Conservation (phyloP, 345 rosid genomes). For the Gossypium mustelinum region DNA sequence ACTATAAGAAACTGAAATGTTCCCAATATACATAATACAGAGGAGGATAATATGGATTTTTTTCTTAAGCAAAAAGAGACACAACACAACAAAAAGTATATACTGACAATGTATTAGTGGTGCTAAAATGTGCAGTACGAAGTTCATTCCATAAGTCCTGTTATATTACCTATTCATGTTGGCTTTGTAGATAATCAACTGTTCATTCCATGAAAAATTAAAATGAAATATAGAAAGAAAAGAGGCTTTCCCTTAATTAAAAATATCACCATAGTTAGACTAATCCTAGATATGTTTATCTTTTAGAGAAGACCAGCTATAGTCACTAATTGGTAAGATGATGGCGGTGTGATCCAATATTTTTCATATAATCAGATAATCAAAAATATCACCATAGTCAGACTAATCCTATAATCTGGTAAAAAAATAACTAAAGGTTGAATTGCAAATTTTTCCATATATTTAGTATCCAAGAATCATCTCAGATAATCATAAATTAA, state of each 20-base stretch:
- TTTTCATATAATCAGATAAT: no score
- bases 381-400: no score
- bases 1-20: not conserved
- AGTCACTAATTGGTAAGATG: not conserved
- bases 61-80: not conserved
- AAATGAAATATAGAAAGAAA: not conserved
- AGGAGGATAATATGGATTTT: not conserved
- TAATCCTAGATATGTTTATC: slow-evolving; percentile 1
- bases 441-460: not conserved
- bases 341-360: not conserved
- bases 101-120: not conserved
- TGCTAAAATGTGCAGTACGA: not conserved
- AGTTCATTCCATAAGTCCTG: not conserved
- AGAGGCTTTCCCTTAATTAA: not conserved
- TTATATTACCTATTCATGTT: not conserved
- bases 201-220: not conserved
- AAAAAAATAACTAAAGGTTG: not conserved
- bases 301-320: not conserved
- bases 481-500: not conserved
- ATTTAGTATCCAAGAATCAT: not conserved
- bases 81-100: not conserved
- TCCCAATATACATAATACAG: not conserved
- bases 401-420: not conserved
- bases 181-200: not conserved
- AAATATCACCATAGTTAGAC: not conserved